Percentiles rank a stretch among this genome's conserved stretches.
These are phyloP conservation scores for Funneliformis mosseae DNA, from an alignment of 192 early-diverging fungal species.

Conservation along the genomic window DNA sequence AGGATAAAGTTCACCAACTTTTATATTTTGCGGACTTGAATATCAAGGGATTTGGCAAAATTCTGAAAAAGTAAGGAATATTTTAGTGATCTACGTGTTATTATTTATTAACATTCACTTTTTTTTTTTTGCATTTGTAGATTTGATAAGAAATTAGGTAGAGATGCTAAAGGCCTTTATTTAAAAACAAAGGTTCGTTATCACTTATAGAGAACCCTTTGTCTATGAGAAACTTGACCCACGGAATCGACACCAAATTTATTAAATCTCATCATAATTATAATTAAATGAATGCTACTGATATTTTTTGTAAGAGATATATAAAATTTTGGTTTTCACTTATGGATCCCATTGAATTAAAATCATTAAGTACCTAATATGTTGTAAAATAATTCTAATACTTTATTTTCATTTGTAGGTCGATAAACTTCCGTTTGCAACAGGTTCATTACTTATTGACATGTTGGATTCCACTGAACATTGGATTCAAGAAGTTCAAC, in stretches of 20 bases:
- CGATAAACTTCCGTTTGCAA: not conserved
- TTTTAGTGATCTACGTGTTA: not conserved
- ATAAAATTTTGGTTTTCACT: not conserved
- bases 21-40: slow-evolving; percentile 58
- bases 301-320: too few relatives aligned
- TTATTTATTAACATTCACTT: not conserved
- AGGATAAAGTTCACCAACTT: slow-evolving; percentile 49
- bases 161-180: not conserved
- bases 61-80: slow-evolving; percentile 60
- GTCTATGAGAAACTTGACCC: not conserved
- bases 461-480: not conserved
- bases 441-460: not conserved
- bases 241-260: not conserved
- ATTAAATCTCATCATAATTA: not conserved
- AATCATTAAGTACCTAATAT: not conserved
- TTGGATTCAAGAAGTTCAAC: not conserved
- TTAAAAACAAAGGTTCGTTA: slow-evolving; percentile 6
- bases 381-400: not conserved
- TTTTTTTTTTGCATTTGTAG: not conserved
- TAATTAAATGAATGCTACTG: too few relatives aligned
- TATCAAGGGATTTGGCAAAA: slow-evolving; percentile 53
- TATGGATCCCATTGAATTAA: not conserved
- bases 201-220: not conserved
- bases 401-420: not conserved
- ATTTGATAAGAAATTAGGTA: slow-evolving; percentile 3